Evolutionary conservation across 2,329 filamentous ascomycete species (phyloP), one percentile per base, ranked within the genome.

Genomic region (Nigrospora sphaerica): DNA sequence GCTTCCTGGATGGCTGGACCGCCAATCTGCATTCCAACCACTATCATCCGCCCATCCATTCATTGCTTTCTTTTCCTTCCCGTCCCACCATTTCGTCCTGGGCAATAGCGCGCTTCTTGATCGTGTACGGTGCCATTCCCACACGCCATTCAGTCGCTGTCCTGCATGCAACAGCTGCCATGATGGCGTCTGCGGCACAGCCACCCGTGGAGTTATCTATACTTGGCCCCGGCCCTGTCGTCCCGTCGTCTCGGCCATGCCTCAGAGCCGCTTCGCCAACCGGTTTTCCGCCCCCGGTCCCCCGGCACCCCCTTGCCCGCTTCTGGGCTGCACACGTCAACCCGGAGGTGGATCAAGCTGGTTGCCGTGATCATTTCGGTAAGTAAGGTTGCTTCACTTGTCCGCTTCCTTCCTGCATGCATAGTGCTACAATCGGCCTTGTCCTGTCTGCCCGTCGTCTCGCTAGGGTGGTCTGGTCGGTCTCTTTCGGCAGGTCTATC

Each of bases 311-410:
- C 18, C 18, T 45, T 19, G 38, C 36, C 46, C 50, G 37, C 14
- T 72, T 74, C 49, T 80, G 77, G 75, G 61, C 62, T 36, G 63
- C 66, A 23, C 67, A 80, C 49, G 59, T 81, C 42, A 69, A 64
- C 44, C 59, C 78, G 7, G 63, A 68, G 4, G 75, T 81, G 14
- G 70, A 73, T 13, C 71, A 73, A 49, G 65, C 68, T 28, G 60
- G 67, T 41, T 72, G 72, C 52, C 66, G 77, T 59, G 77, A 81
- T 56, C 76, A 81, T 61, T 55, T 82, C 37, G 77, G 78, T 80
- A 68, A 45, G n/a, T n/a, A n/a, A n/a, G n/a, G 69, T 52, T 35
- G 31, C 43, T 23, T 19, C 28, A 17, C 9, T 9, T 44, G 31
- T 46, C 45, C 19, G 36, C 36, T 45, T 32, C 35, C 34, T 52